phyloP scores from a whole-genome alignment of 371 early-diverging fungal species.

The Mucor piriformis region DNA sequence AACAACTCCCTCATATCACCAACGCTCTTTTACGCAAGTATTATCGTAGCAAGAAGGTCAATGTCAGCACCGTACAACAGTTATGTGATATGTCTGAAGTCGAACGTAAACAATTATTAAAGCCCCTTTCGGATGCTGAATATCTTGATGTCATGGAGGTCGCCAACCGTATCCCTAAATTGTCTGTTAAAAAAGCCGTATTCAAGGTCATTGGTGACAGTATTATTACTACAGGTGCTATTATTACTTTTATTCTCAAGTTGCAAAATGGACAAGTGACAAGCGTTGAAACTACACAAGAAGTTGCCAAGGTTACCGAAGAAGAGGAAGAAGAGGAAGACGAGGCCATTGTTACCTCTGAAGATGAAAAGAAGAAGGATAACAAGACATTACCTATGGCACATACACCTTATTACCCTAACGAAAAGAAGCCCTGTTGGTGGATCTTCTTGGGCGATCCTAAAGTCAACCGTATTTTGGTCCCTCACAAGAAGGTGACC shows the following conservation, averaged over 20 bases:
- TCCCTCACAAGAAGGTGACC: slow-evolving; percentile 75
- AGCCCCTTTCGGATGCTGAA: slow-evolving; percentile 59
- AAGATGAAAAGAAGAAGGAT: slow-evolving; percentile 38
- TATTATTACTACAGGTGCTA: slow-evolving; percentile 77
- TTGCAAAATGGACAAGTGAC: slow-evolving; percentile 43
- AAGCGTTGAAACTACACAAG: slow-evolving; percentile 18
- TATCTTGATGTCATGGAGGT: slow-evolving; percentile 71
- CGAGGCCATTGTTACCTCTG: slow-evolving; percentile 25
- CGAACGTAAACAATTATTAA: slow-evolving; percentile 64
- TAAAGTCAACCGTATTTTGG: slow-evolving; percentile 81
- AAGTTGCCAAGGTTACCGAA: slow-evolving; percentile 17
- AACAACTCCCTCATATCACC: slow-evolving; percentile 82
- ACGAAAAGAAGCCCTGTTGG: slow-evolving; percentile 86
- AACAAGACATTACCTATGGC: slow-evolving; percentile 40
- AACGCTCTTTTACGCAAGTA: slow-evolving; percentile 44
- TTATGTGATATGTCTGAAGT: slow-evolving; percentile 65
- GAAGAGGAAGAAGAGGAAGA: slow-evolving; percentile 41
- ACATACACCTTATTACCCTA: slow-evolving; percentile 73
- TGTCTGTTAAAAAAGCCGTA: slow-evolving; percentile 74
- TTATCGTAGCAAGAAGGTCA: slow-evolving; percentile 32
- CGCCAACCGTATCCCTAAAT: slow-evolving; percentile 75
- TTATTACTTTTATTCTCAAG: slow-evolving; percentile 77
- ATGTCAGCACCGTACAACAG: slow-evolving; percentile 60
- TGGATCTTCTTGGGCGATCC: slow-evolving; percentile 91
- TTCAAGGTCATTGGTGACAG: slow-evolving; percentile 83